A percentile compares a stretch with the other conserved stretches of the same genome.
Conservation (phyloP, 441 rosid species). For the Populus hybrid region DNA sequence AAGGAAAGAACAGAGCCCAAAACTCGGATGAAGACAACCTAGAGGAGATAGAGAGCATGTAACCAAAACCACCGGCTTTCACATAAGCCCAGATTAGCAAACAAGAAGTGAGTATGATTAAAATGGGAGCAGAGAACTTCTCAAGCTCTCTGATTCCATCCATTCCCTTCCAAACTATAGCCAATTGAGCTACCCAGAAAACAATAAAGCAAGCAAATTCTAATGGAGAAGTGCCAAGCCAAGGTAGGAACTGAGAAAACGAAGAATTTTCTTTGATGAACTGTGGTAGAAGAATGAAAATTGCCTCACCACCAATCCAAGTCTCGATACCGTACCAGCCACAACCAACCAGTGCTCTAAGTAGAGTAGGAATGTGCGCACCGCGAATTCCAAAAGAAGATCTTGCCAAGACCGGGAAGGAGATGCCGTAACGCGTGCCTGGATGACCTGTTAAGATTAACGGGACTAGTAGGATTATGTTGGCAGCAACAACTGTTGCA, state of each 20-base stretch:
- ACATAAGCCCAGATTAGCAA: constrained; percentile 78
- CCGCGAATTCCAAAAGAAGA: constrained; percentile 87
- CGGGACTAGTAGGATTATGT: constrained; percentile 59
- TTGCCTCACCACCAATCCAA: constrained; percentile 97
- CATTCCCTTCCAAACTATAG: constrained; percentile 72
- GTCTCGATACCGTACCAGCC: constrained; percentile 98
- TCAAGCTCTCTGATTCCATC: constrained; percentile 74
- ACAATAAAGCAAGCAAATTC: constrained; percentile 75
- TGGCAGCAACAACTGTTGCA: constrained; percentile 79
- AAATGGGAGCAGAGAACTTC: constrained; percentile 75
- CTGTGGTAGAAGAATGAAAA: constrained; percentile 68
- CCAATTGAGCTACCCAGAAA: constrained; percentile 77
- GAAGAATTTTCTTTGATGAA: constrained; percentile 42
- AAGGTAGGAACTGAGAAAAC: constrained; percentile 41
- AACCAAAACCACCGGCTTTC: constrained; percentile 70
- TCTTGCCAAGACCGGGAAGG: constrained; percentile 88
- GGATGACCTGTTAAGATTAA: constrained; percentile 80
- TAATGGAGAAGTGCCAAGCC: constrained; percentile 84
- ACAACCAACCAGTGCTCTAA: constrained; percentile 85
- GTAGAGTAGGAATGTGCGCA: constrained; percentile 84
- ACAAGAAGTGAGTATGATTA: constrained; percentile 58
- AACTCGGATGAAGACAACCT: constrained; percentile 58
- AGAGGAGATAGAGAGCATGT: constrained; percentile 70
- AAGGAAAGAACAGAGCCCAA: constrained; percentile 86
- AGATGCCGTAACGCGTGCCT: constrained; percentile 66